Evolutionary conservation across 148 eudicot species (phyloP).

Genomic region (Camellia sinensis): DNA sequence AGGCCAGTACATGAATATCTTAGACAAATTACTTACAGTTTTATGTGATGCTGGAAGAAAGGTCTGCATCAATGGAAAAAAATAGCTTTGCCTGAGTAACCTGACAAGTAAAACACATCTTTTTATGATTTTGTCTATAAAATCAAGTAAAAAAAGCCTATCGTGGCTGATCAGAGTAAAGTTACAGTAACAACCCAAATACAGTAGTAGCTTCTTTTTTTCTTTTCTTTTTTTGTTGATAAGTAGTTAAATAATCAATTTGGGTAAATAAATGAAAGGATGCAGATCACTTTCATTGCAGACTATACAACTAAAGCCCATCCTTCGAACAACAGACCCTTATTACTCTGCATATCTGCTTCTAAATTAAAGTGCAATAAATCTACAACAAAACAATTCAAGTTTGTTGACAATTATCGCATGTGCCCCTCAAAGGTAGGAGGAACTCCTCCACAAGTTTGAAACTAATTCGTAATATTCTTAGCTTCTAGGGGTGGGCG

Average conservation of each 20-base stretch:
- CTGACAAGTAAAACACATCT: conserved; percentile 8
- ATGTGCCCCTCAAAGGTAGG: background rate
- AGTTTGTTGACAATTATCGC: background rate
- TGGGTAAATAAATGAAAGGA: background rate
- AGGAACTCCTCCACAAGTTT: background rate
- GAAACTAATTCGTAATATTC: background rate
- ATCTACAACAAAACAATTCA: background rate
- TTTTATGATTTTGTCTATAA: background rate
- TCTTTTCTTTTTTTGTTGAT: too few species aligned
- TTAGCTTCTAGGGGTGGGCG: too few species aligned
- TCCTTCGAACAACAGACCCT: background rate
- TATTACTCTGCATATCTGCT: background rate
- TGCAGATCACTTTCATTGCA: background rate
- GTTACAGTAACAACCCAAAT: background rate
- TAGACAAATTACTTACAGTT: conserved; percentile 13
- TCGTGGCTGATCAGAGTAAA: background rate
- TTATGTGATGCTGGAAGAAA: conserved; percentile 4
- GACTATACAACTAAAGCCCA: background rate
- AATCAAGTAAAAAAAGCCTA: background rate
- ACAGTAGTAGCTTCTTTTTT: background rate
- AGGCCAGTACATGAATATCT: background rate
- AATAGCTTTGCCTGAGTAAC: conserved; percentile 5
- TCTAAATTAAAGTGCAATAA: background rate
- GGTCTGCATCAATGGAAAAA: background rate
- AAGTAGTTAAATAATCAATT: background rate